Conservation (phyloP, 2,329 filamentous ascomycete genomes). For the Exophiala aquamarina region DNA sequence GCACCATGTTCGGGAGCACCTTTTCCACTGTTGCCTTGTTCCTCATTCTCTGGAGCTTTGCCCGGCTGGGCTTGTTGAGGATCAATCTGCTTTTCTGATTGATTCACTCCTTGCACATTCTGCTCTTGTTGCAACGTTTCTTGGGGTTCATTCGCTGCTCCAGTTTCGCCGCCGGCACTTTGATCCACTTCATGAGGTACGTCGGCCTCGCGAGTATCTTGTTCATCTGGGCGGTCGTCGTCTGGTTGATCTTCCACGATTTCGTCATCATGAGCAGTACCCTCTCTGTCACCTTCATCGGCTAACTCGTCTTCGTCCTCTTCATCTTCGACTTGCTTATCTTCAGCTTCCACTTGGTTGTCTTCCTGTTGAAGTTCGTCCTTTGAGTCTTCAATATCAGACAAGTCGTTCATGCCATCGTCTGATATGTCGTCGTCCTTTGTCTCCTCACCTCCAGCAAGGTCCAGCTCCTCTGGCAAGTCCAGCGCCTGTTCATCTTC, state of each 20-base stretch:
- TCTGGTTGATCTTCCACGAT: conserved; percentile 39
- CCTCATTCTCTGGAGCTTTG: conserved; percentile 21
- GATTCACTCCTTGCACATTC: conserved; percentile 22
- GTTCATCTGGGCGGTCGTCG: conserved; percentile 34
- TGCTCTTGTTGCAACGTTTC: conserved; percentile 38
- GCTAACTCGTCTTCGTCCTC: conserved; percentile 33
- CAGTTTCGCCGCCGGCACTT: conserved; percentile 45
- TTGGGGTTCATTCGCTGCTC: conserved; percentile 41
- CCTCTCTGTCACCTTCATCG: conserved; percentile 34
- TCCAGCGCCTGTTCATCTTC: conserved; percentile 80
- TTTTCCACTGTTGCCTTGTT: conserved; percentile 24
- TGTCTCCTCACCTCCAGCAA: conserved; percentile 65
- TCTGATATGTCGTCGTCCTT: conserved; percentile 53
- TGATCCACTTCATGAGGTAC: conserved; percentile 47
- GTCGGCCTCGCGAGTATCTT: conserved; percentile 31
- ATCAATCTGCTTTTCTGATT: conserved; percentile 21
- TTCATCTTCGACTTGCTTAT: conserved; percentile 31
- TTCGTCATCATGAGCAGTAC: conserved; percentile 39
- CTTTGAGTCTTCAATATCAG: conserved; percentile 47
- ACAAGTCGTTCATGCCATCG: conserved; percentile 58
- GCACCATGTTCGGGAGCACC: conserved; percentile 23
- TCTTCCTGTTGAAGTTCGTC: conserved; percentile 35
- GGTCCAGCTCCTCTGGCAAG: conserved; percentile 82
- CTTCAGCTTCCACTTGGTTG: conserved; percentile 29
- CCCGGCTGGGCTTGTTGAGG: conserved; percentile 24